Base-by-base conservation (phyloP, 1,284 basidiomycete species). In the Fomitopsis betulina region DNA sequence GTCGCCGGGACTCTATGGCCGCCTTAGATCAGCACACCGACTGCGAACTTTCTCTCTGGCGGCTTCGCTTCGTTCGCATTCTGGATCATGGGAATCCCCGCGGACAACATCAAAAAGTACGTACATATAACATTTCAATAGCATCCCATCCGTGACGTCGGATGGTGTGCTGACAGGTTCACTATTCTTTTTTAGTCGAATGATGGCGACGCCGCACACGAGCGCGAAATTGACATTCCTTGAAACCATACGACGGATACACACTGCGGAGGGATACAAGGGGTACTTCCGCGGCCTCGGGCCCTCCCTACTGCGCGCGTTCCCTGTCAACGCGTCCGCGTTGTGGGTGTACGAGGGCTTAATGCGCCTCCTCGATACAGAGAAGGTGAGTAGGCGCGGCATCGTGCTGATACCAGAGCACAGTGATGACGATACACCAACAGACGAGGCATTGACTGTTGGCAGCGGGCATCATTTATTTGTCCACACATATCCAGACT, bases 81-180 rank as follows among this genome's bases (percentile, higher is more conserved):
- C 70, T 88, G 86, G 86, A 73, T 80, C 19, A 83, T 86, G 73
- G 87, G 83, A 19, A 89, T 91, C 52, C 87, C 89, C 0, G 83
- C 86, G 30, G 91, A 93, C 70, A 89, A 88, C 65, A 75, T 91
- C 60, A 93, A 93, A 73, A 90, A 89, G 87, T 88, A 66, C 63
- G 75, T 52, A 25, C 50, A 56, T 60, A 19, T 51, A 37, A 12
- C 35, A 37, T 37, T 15, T 15, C 35, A 37, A 19, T 51, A 37
- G 35, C 35, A 37, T 37, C 35, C 8, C 35, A 37, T 37, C 35
- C 35, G 35, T 37, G 35, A 37, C 15, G 19, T 17, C 32, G 2
- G 47, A 15, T n/a, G 17, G n/a, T 13, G 3, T 21, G 58, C 54
- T 61, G n/a, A 56, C 42, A n/a, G 25, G 12, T 57, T 57, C 27